Conservation (phyloP, 2,329 filamentous ascomycete species). For the Diaporthe citri region DNA sequence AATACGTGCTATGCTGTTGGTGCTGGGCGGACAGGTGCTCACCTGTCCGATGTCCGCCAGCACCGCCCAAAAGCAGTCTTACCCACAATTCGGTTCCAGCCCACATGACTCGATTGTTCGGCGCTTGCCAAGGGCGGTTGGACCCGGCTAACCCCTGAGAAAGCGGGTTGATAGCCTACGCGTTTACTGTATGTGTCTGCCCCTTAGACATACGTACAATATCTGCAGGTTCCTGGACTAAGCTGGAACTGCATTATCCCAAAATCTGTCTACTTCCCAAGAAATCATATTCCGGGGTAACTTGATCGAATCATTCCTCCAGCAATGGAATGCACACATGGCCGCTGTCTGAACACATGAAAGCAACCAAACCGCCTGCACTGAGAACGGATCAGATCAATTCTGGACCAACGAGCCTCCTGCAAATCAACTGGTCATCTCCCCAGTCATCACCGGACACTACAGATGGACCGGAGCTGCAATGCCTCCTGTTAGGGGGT, state of each 20-base stretch:
- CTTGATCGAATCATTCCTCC: no score
- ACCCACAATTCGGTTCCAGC: slow-evolving; percentile 20
- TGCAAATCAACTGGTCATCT: not conserved
- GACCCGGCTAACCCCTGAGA: slow-evolving; percentile 24
- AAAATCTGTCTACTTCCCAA: not conserved
- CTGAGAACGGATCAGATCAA: not conserved
- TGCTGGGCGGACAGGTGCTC: not conserved
- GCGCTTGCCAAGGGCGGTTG: slow-evolving; percentile 11
- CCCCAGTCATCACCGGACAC: not conserved
- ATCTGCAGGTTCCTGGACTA: not conserved
- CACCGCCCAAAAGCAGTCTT: not conserved
- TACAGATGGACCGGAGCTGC: not conserved
- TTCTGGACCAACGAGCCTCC: not conserved
- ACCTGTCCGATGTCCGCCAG: not conserved
- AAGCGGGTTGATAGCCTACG: not conserved
- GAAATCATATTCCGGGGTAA: not conserved
- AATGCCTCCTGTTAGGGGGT: not conserved
- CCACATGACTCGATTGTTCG: slow-evolving; percentile 18
- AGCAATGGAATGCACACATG: no score
- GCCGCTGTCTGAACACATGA: not conserved
- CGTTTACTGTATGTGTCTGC: not conserved
- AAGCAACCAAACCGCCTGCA: not conserved
- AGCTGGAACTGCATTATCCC: not conserved
- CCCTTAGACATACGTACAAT: not conserved
- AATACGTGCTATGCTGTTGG: not conserved